phyloP scores from a whole-genome alignment of 2,329 filamentous ascomycete species.

The Claviceps capensis region DNA sequence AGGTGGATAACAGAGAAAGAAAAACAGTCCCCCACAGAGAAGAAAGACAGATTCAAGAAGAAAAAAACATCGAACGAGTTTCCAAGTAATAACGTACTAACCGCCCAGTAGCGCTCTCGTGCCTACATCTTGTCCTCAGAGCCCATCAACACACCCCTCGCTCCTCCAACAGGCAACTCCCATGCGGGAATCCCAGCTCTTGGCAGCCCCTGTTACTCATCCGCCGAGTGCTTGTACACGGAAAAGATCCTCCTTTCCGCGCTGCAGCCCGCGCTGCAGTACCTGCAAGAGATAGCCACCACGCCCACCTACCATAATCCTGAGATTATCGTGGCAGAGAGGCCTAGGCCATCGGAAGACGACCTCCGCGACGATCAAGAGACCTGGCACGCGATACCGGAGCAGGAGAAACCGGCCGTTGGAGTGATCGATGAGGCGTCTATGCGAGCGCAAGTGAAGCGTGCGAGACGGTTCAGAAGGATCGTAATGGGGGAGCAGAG shows the following conservation, averaged over 20 bases:
- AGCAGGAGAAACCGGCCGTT: slow-evolving; percentile 17
- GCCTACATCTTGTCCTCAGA: slow-evolving; percentile 44
- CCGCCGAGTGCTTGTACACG: slow-evolving; percentile 41
- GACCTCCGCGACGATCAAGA: slow-evolving; percentile 12
- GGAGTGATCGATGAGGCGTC: slow-evolving; percentile 7
- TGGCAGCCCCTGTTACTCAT: slow-evolving; percentile 57
- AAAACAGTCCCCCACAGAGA: neutral
- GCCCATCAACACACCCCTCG: slow-evolving; percentile 37
- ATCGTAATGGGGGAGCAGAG: slow-evolving; percentile 10
- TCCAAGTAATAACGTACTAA: neutral
- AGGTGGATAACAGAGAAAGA: neutral
- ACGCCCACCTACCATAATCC: slow-evolving; percentile 26
- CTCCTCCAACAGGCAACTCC: slow-evolving; percentile 35
- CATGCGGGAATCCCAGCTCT: slow-evolving; percentile 27
- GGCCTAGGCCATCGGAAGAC: neutral
- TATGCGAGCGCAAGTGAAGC: slow-evolving; percentile 13
- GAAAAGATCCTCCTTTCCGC: slow-evolving; percentile 50
- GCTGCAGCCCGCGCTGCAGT: slow-evolving; percentile 40
- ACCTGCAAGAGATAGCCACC: slow-evolving; percentile 43
- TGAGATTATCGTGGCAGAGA: slow-evolving; percentile 17
- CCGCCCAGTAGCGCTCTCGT: slow-evolving; percentile 35
- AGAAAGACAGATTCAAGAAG: neutral
- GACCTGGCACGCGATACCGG: slow-evolving; percentile 18
- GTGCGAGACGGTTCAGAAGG: slow-evolving; percentile 13
- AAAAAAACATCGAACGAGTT: neutral